Evolutionary conservation across 257 asterid species (phyloP), one percentile per base, ranked within the genome.

Genomic region (Ocimum tenuiflorum): DNA sequence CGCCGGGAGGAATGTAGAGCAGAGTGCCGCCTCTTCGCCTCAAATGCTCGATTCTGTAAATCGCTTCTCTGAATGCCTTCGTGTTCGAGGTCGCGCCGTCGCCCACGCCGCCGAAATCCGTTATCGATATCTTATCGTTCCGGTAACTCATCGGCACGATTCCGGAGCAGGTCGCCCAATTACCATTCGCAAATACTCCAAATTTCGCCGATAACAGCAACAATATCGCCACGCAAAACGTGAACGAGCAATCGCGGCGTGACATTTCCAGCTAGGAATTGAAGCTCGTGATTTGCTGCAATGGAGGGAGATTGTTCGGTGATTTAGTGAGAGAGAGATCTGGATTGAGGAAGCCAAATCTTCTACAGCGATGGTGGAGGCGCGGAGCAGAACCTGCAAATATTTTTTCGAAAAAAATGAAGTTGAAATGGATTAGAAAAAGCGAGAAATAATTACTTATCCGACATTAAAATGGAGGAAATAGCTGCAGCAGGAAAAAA

Each of bases 1-100:
- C 91, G 11, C 99, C 99, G 6, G 97, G 85, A 46, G 97, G 99
- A 39, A 94, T 72, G 71, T 94, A 86, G 8, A 94, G 95, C 71
- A 90, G 77, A 5, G 97, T 78, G n/a, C 97, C 99, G 22, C 99
- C 96, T 31, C 86, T 75, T 64, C 95, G 79, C 73, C 47, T 85
- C 88, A 92, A 75, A 73, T 86, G 99, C 79, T 75, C 67, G 38
- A 94, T 94, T 69, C 92, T 73, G 70, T 68, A 94, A 48, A 94
- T 83, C 10, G 99, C 99, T 65, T 77, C 90, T 36, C 66, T 63
- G 17, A 94, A 94, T 24, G 99, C 99, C 77, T 82, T 88, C 2
- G 99, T 90, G 68, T 94, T 90, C 85, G 79, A 7, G 6, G 96
- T 94, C 57, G 54, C n/a, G n/a, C n/a, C n/a, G n/a, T n/a, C n/a